Conservation (phyloP, 2,329 filamentous ascomycete species). For the Dryadomyces quercivorus region DNA sequence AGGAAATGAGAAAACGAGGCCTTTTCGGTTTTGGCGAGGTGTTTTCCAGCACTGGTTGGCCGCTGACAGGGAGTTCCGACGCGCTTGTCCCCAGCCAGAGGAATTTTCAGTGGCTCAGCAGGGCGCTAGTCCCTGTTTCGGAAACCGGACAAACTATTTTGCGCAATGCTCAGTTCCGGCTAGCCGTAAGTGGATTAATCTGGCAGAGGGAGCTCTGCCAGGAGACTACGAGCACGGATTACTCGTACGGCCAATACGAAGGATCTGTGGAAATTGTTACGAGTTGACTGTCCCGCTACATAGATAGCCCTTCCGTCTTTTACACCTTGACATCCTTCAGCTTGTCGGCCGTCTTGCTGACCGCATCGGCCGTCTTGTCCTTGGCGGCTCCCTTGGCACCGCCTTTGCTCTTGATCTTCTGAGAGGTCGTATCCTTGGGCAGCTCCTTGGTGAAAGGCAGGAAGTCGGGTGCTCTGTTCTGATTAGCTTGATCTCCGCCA, state of each 20-base stretch:
- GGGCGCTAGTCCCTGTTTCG: not conserved
- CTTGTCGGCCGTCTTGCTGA: slow-evolving; percentile 16
- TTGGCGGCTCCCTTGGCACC: slow-evolving; percentile 12
- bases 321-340: slow-evolving; percentile 17
- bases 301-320: not conserved
- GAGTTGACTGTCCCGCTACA: too few species aligned
- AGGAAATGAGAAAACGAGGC: slow-evolving; percentile 11
- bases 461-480: slow-evolving; percentile 57
- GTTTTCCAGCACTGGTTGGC: slow-evolving; percentile 20
- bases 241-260: too few species aligned
- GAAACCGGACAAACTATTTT: slow-evolving; percentile 2
- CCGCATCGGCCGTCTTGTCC: slow-evolving; percentile 13
- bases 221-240: too few species aligned
- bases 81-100: not conserved
- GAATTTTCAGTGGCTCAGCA: slow-evolving; percentile 1
- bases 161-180: not conserved
- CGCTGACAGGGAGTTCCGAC: slow-evolving; percentile 5
- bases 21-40: slow-evolving; percentile 17
- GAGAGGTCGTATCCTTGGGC: slow-evolving; percentile 46
- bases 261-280: too few species aligned
- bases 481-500: not conserved
- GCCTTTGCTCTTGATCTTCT: slow-evolving; percentile 13
- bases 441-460: slow-evolving; percentile 80
- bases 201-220: too few species aligned
- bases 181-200: too few species aligned